Evolutionary conservation across 306 rosid species (phyloP).

Genomic region (Sechiopsis laciniata): DNA sequence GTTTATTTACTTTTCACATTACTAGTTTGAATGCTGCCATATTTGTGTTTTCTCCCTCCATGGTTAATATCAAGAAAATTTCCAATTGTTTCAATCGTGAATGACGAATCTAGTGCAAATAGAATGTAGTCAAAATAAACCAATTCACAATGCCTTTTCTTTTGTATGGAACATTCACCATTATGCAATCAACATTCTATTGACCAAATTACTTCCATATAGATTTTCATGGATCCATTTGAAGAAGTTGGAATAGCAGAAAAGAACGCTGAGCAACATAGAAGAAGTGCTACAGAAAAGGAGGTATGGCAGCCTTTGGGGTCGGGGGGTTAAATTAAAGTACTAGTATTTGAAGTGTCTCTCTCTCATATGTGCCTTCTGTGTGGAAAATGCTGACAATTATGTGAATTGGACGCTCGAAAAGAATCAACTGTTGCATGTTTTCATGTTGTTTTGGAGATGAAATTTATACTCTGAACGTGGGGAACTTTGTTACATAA

Average conservation of each 20-base stretch:
- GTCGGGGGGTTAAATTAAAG: too few species aligned
- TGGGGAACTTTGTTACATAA: not conserved
- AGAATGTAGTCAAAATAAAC: not conserved
- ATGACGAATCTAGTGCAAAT: not conserved
- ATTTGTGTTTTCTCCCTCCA: conserved; percentile 10
- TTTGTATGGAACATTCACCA: not conserved
- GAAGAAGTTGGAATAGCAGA: conserved; percentile 83
- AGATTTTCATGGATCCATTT: conserved; percentile 84
- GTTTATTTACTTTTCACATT: not conserved
- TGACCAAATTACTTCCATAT: conserved; percentile 17
- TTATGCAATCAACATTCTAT: conserved; percentile 3
- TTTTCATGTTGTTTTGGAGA: not conserved
- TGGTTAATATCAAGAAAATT: not conserved
- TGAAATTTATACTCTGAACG: not conserved
- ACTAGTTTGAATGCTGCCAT: not conserved
- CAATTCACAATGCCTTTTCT: not conserved
- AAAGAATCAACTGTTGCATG: not conserved
- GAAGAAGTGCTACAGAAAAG: conserved; percentile 75
- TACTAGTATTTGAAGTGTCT: not conserved
- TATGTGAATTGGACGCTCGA: not conserved
- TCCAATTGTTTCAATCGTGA: not conserved
- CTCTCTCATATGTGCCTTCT: not conserved
- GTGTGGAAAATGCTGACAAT: not conserved
- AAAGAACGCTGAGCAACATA: conserved; percentile 56
- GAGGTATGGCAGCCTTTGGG: conserved; percentile 43